phyloP scores from a whole-genome alignment of 495 filamentous ascomycete genomes.

The Pyrenopolyporus hunteri region DNA sequence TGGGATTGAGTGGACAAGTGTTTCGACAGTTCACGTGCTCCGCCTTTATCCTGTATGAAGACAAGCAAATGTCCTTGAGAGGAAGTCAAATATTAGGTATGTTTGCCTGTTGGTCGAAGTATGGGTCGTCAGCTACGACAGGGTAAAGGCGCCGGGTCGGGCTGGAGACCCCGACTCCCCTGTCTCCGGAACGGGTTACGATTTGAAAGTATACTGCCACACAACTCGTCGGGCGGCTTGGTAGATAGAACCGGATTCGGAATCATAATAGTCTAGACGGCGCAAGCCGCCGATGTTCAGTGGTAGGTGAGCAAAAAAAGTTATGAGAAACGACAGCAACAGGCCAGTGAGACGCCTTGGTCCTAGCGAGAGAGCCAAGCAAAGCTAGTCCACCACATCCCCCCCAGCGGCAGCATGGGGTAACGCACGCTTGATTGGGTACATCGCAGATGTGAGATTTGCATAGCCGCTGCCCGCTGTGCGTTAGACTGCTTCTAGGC shows the following conservation, averaged over 20 bases:
- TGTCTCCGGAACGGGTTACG: constrained; percentile 15
- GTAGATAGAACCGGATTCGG: background rate
- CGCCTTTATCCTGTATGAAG: constrained; percentile 11
- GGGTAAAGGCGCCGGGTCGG: constrained; percentile 20
- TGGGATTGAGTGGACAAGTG: background rate
- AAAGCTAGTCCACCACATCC: constrained; percentile 14
- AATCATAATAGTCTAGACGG: no score
- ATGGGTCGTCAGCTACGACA: constrained; percentile 18
- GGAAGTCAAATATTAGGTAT: background rate
- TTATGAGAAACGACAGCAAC: constrained; percentile 17
- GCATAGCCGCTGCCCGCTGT: constrained; percentile 51
- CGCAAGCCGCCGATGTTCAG: no score
- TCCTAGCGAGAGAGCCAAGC: constrained; percentile 11
- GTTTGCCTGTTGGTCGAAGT: constrained; percentile 34
- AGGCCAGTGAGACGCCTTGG: constrained; percentile 19
- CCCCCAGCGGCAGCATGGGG: constrained; percentile 36
- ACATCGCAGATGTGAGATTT: constrained; percentile 44
- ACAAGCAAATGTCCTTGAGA: constrained; percentile 3
- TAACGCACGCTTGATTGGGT: constrained; percentile 42
- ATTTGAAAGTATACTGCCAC: constrained; percentile 12
- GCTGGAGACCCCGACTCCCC: constrained; percentile 22
- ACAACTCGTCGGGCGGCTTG: background rate
- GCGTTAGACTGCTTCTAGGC: constrained; percentile 46
- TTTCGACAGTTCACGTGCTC: constrained; percentile 16
- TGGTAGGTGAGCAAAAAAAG: background rate